Evolutionary conservation across 2,329 filamentous ascomycete species (phyloP), one percentile per base, ranked within the genome.

Genomic region (Neocucurbitaria cava): DNA sequence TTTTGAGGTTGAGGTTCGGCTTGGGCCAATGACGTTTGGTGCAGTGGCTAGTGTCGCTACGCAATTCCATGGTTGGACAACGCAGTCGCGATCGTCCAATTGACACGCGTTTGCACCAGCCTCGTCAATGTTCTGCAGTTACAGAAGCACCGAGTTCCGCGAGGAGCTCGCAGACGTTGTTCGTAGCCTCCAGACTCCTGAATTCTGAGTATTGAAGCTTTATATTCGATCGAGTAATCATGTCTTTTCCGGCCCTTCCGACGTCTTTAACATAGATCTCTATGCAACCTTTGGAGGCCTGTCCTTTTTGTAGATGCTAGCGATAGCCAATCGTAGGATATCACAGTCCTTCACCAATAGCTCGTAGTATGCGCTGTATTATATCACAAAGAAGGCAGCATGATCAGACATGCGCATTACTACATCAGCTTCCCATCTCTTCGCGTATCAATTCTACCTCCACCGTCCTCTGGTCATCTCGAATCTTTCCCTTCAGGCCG

Each of bases 401-500:
- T 26, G 24, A 10, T 15, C 28, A 31, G n/a, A n/a, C 28, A 31
- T 11, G 11, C 11, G 28, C 28, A 31, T 15, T 31, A 31, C 11
- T 11, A n/a, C 17, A 50, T 60, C 36, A 54, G 3, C 21, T 33
- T 18, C 54, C 45, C 36, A 62, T 50, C 11, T 52, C 54, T 17
- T 56, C 52, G 10, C 64, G 58, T 47, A 64, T 51, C 11, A 63
- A 28, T 17, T 67, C 59, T 21, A 65, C 31, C 33, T 66, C 62
- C 4, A 64, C 59, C 1, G 62, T 63, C 17, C 51, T 57, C 18
- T 59, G 56, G 13, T 40, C 47, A 21, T 21, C 68, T 63, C 47
- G 71, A 71, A 70, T 64, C 68, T 52, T 71, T 56, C 52, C 65
- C 60, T 68, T 71, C 60, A 81, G 48, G 15, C 76, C 77, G 61